Base-by-base conservation (phyloP, 805 yeast species). In the Myxozyma neglecta region DNA sequence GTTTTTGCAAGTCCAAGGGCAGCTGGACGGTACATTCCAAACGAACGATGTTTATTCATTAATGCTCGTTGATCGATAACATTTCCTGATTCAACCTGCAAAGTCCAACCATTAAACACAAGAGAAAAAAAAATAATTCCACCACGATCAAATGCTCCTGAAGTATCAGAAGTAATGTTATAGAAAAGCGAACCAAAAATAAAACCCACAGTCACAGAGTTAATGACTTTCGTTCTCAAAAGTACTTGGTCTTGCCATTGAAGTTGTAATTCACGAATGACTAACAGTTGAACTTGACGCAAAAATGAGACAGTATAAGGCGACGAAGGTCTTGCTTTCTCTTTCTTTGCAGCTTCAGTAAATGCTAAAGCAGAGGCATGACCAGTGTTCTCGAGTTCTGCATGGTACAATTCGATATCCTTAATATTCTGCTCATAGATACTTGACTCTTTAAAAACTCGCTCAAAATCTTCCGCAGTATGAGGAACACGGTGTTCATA, bases 1-100 rank as follows among this genome's bases (percentile, higher is more conserved):
- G 85, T 79, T 2, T 86, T 81, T 0, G 88, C 86, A 42, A 86
- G 68, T 0, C 89, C 87, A 67, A 86, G 86, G 6, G 90, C 86
- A 57, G 85, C 75, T 14, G 87, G 86, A 60, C 81, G 85, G 68
- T 84, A 85, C 49, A 85, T 70, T 1, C 86, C 84, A 69, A 80
- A 84, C 37, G 77, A 77, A 61, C 81, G 81, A 64, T 85, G 89
- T 69, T 85, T 85, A 79, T 81, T 82, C 34, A 87, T 80, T 64
- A 89, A 83, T 52, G 85, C 82, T 65, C 88, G 79, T 49, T 82
- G 77, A 24, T 76, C 80, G 67, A 83, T 77, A 69, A 81, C 72
- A 49, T 75, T 74, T 53, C 79, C 70, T 45, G 80, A 81, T 70
- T 85, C 89, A 65, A 85, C 81, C 67, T 85, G 76, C 3, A 88